phyloP scores from a whole-genome alignment of 106 monocot genomes.

The Dactylorhiza incarnata region DNA sequence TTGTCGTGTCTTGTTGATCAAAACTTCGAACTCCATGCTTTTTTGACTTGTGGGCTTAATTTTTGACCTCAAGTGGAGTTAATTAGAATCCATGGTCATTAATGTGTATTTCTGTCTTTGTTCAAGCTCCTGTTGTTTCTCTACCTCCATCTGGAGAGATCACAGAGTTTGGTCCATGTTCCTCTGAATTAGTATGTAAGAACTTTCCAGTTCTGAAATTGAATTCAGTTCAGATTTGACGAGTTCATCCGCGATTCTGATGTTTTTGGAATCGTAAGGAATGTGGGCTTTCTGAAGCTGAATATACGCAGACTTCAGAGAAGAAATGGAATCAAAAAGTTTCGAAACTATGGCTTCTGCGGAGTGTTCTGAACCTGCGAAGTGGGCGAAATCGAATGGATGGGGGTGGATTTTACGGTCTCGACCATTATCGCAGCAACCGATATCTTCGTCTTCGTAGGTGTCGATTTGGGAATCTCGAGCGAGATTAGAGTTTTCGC shows the following conservation, averaged over 20 bases:
- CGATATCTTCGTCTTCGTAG: neutral
- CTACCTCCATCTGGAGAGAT: constrained; percentile 29
- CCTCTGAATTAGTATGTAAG: constrained; percentile 36
- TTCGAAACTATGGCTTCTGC: neutral
- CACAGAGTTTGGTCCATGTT: constrained; percentile 35
- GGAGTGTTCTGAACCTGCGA: neutral
- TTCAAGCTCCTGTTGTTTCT: neutral
- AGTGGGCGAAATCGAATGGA: neutral
- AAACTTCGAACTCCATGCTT: constrained; percentile 54
- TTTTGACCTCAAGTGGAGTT: neutral
- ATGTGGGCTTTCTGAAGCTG: constrained; percentile 81
- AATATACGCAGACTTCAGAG: constrained; percentile 71
- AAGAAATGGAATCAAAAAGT: constrained; percentile 30
- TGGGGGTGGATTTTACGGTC: constrained; percentile 3
- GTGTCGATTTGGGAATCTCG: neutral
- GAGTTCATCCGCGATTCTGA: constrained; percentile 68
- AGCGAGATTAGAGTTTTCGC: neutral
- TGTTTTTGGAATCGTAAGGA: constrained; percentile 74
- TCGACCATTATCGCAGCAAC: neutral
- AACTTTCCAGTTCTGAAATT: constrained; percentile 67
- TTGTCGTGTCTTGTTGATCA: constrained; percentile 40
- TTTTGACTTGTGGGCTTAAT: constrained; percentile 37
- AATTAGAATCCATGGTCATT: constrained; percentile 7
- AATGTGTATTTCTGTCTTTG: neutral
- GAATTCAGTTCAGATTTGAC: constrained; percentile 68